phyloP scores from a whole-genome alignment of 352 stramenopile genomes.

The Globisporangium nodosum region DNA sequence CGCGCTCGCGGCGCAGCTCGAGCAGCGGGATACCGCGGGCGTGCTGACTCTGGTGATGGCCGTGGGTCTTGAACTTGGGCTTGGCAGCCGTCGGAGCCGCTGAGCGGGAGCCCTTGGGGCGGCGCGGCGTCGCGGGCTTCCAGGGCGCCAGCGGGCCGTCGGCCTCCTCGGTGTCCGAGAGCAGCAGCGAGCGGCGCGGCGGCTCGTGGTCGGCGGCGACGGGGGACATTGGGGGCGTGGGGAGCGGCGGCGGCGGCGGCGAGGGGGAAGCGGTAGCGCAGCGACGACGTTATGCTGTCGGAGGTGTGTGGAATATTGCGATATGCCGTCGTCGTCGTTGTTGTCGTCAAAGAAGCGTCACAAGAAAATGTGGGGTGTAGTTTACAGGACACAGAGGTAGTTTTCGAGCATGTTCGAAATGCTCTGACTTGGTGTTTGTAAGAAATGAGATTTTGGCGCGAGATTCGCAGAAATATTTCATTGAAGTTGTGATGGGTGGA shows the following conservation, averaged over 20 bases:
- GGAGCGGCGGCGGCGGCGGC: too few relatives aligned
- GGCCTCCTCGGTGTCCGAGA: neutral
- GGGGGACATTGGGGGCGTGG: neutral
- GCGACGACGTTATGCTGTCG: neutral
- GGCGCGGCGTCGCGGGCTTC: slow-evolving; percentile 1
- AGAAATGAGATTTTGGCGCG: neutral
- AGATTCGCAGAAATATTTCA: neutral
- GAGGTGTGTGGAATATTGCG: too few relatives aligned
- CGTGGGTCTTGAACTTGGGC: slow-evolving; percentile 35
- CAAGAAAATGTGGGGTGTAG: neutral
- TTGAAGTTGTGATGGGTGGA: slow-evolving; percentile 1
- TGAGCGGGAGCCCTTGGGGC: neutral
- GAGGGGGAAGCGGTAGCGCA: neutral
- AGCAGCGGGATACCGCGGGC: slow-evolving; percentile 19
- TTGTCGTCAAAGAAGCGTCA: too few relatives aligned
- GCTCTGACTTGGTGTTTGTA: neutral
- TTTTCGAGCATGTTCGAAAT: too few relatives aligned
- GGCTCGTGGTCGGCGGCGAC: neutral
- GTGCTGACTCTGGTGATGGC: slow-evolving; percentile 15
- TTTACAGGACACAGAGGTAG: neutral
- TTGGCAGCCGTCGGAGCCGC: neutral
- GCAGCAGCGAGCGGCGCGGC: neutral
- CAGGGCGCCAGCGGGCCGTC: neutral
- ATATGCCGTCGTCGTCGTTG: too few relatives aligned
- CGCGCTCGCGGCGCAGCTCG: slow-evolving; percentile 30